Evolutionary conservation across 1,284 basidiomycete species (phyloP), one percentile per base, ranked within the genome.

Genomic region (Ceratobasidium sp.): DNA sequence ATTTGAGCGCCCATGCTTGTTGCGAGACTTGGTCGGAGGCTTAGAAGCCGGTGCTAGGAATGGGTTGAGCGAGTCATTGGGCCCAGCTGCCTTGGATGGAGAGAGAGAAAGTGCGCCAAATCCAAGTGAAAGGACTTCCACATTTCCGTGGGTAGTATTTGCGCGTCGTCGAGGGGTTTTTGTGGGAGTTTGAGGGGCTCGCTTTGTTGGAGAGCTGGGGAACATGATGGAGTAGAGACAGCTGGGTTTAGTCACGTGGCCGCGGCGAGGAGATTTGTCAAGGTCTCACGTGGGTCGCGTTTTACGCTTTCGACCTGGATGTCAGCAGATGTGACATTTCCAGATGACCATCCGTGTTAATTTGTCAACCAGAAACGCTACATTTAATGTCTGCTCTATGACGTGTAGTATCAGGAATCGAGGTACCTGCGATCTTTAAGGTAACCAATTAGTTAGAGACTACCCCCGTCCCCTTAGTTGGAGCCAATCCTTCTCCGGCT

Each of bases 61-160:
- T 40, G 45, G 70, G 47, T 69, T 69, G 25, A 55, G 45, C 27
- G 50, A 62, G 43, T 68, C 53, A 43, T 69, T 62, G n/a, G 58
- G 52, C 13, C 29, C 60, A 29, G 55, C 34, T 29, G 57, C 34
- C 22, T 70, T 70, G 10, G 70, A 69, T 34, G 70, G 70, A n/a
- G 70, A 71, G 15, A 71, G 45, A 17, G 70, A 71, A 25, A 71
- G 70, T 8, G 70, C 53, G 34, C 38, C 38, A 49, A 71, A 53
- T 17, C 68, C 67, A 45, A 69, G 57, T 12, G 70, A 67, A 6
- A 71, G 45, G 17, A 68, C 42, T 20, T 67, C 64, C 1, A 67
- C 64, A 43, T 67, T 13, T 22, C 64, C 64, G 13, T 55, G 60
- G 40, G 60, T 65, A 5, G 64, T 67, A 52, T 67, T 67, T 38